Percentiles rank a stretch among this genome's conserved stretches.
phyloP scores from a whole-genome alignment of 768 basidiomycete genomes.

The Kwoniella bestiolae region DNA sequence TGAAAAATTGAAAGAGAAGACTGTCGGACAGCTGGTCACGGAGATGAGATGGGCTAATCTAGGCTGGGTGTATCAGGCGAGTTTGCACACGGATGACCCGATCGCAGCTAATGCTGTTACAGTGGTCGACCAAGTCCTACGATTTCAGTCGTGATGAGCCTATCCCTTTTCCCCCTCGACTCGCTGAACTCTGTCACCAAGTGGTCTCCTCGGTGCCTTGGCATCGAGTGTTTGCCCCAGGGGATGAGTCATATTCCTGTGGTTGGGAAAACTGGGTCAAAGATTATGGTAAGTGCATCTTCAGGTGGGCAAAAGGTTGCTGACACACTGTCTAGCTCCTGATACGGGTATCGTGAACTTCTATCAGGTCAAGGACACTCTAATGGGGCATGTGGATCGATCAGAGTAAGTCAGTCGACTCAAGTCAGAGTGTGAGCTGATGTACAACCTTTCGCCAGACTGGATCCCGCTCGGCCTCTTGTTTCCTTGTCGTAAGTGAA shows the following conservation, averaged over 20 bases:
- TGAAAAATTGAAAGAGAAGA: conserved; percentile 62
- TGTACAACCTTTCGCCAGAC: conserved; percentile 49
- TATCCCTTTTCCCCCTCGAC: conserved; percentile 65
- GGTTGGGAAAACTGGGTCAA: conserved; percentile 77
- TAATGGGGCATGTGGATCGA: conserved; percentile 98
- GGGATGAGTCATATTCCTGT: conserved; percentile 44
- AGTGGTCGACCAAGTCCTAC: conserved; percentile 96
- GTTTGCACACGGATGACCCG: conserved; percentile 13
- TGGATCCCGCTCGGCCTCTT: conserved; percentile 87
- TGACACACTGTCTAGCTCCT: conserved; percentile 65
- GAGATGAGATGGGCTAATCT: conserved; percentile 95
- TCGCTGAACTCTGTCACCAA: conserved; percentile 67
- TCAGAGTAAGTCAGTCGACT: conserved; percentile 64
- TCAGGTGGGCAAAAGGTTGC: neutral
- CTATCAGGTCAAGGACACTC: conserved; percentile 85
- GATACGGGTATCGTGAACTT: conserved; percentile 98
- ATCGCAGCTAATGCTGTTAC: neutral
- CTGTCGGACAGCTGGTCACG: conserved; percentile 66
- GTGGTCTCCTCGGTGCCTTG: conserved; percentile 73
- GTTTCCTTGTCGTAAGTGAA: conserved; percentile 84
- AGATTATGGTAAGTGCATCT: conserved; percentile 69
- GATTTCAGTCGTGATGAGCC: conserved; percentile 73
- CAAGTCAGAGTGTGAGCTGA: conserved; percentile 9
- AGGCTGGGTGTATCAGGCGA: conserved; percentile 80
- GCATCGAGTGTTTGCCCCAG: conserved; percentile 64